phyloP scores from a whole-genome alignment of 2,329 filamentous ascomycete genomes.

The Fusarium palustre region DNA sequence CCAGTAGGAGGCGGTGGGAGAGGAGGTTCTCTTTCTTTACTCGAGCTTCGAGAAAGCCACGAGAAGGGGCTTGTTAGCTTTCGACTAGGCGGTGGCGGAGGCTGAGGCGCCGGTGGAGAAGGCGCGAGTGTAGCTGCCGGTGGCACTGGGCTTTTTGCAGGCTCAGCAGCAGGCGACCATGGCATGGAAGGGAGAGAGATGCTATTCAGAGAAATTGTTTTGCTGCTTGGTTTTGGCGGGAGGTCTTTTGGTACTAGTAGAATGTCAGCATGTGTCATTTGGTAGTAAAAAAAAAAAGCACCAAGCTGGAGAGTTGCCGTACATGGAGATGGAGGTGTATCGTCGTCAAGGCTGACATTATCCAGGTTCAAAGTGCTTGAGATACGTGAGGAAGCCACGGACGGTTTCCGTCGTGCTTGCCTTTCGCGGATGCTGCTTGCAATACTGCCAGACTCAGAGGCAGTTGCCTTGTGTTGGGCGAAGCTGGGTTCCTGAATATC shows the following conservation, averaged over 20 bases:
- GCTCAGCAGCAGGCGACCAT: constrained; percentile 71
- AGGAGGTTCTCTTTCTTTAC: constrained; percentile 65
- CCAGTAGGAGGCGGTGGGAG: constrained; percentile 67
- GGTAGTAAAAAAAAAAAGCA: too few relatives aligned
- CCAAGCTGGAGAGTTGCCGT: not conserved
- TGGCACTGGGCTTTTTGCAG: constrained; percentile 59
- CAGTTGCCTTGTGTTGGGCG: constrained; percentile 31
- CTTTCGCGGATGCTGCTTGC: constrained; percentile 32
- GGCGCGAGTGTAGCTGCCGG: constrained; percentile 50
- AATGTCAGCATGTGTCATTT: constrained; percentile 34
- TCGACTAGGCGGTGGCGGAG: constrained; percentile 61
- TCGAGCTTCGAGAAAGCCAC: constrained; percentile 79
- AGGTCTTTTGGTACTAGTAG: constrained; percentile 50
- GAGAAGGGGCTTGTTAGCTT: constrained; percentile 91
- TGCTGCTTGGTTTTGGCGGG: constrained; percentile 57
- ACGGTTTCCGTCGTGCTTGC: constrained; percentile 51
- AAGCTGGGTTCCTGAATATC: constrained; percentile 19
- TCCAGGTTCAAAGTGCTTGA: constrained; percentile 64
- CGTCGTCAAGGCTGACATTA: constrained; percentile 75
- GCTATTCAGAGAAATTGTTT: constrained; percentile 73
- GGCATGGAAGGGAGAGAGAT: constrained; percentile 79
- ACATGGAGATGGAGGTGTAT: constrained; percentile 51
- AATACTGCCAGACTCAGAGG: constrained; percentile 31
- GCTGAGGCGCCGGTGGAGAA: constrained; percentile 48
- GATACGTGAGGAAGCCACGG: constrained; percentile 57